Evolutionary conservation across 2,329 filamentous ascomycete genomes (phyloP).

Genomic region (Aureobasidium melanogenum): DNA sequence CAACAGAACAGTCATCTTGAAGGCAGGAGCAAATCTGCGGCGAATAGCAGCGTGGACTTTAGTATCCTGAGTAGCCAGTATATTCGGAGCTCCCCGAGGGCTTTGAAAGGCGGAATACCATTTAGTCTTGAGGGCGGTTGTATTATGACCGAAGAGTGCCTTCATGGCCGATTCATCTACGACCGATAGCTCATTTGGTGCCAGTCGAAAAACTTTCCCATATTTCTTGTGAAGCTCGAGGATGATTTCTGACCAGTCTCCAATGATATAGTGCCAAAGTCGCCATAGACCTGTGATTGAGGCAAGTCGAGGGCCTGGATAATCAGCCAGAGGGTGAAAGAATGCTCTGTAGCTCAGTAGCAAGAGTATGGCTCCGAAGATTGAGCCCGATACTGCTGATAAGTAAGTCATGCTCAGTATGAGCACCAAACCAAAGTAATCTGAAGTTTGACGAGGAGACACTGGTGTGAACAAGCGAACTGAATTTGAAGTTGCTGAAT

Average conservation of each 20-base stretch:
- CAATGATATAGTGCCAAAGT: not conserved
- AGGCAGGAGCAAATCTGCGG: conserved; percentile 22
- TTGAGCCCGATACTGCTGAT: not conserved
- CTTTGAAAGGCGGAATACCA: conserved; percentile 9
- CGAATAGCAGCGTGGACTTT: not conserved
- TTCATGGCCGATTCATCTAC: conserved; percentile 20
- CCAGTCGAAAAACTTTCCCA: conserved; percentile 31
- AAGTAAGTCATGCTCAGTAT: not conserved
- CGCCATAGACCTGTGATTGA: conserved; percentile 6
- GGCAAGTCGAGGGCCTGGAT: conserved; percentile 10
- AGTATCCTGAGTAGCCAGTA: not conserved
- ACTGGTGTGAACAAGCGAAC: too few relatives aligned
- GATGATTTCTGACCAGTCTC: conserved; percentile 21
- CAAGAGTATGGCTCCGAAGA: not conserved
- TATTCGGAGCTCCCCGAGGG: not conserved
- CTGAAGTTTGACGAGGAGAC: not conserved
- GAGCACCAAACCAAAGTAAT: not conserved
- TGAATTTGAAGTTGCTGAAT: not conserved
- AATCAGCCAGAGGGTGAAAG: conserved; percentile 8
- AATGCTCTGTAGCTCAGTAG: conserved; percentile 3
- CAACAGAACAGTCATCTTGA: conserved; percentile 34
- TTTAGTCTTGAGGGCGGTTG: conserved; percentile 26
- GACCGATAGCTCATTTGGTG: conserved; percentile 32
- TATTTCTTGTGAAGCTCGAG: conserved; percentile 29
- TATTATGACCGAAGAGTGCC: conserved; percentile 25